Evolutionary conservation across 805 yeast species (phyloP).

Genomic region (Brettanomyces naardenensis): DNA sequence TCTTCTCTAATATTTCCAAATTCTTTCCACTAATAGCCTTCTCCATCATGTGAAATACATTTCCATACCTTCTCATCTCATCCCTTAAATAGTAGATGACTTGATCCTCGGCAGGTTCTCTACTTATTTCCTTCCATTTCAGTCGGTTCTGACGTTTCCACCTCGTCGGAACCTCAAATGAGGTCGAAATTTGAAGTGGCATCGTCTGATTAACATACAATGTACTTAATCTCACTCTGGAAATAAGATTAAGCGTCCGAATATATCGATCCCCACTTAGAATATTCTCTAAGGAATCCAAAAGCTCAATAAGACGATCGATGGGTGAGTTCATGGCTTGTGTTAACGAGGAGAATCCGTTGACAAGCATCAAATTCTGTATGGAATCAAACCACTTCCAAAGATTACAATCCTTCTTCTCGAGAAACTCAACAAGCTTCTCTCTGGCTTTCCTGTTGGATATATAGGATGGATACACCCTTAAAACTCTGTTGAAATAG

Average conservation of each 20-base stretch:
- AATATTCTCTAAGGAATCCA: background rate
- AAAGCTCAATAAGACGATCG: background rate
- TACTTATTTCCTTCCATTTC: slow-evolving; percentile 16
- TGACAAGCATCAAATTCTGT: slow-evolving; percentile 2
- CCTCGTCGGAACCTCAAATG: slow-evolving; percentile 11
- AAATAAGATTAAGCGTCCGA: background rate
- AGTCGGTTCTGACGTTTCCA: slow-evolving; percentile 17
- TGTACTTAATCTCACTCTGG: background rate
- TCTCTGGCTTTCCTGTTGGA: background rate
- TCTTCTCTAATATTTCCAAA: background rate
- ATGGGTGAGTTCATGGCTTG: slow-evolving; percentile 8
- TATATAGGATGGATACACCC: slow-evolving; percentile 21
- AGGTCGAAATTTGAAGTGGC: background rate
- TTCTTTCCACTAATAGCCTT: background rate
- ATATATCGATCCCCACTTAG: background rate
- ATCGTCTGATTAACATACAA: background rate
- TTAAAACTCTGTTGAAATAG: slow-evolving; percentile 15
- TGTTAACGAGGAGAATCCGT: slow-evolving; percentile 1
- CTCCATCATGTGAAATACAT: background rate
- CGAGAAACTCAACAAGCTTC: background rate
- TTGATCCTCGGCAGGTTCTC: slow-evolving; percentile 13
- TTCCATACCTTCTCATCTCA: slow-evolving; percentile 8
- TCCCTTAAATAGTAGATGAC: slow-evolving; percentile 11
- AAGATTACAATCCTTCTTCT: slow-evolving; percentile 6
- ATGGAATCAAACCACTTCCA: slow-evolving; percentile 10